Base-by-base conservation (phyloP, 2,329 filamentous ascomycete genomes). In the Trichoderma atrobrunneum region DNA sequence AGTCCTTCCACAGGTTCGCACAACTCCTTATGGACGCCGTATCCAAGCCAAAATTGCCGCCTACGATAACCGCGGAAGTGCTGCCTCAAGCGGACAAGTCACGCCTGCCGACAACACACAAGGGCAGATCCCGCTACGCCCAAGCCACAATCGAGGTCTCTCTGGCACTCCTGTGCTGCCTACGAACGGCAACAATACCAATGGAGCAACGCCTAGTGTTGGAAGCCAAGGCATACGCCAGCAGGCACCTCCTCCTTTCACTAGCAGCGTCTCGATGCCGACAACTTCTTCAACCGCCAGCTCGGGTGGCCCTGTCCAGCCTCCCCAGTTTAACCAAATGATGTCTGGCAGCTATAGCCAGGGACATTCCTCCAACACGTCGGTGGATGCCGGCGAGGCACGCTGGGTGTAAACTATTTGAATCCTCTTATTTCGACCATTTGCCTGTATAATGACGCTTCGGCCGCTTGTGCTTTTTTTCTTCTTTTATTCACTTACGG, bases 11-110 rank as follows among this genome's bases (percentile, higher is more conserved):
- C 86, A 89, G 56, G 97, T 98, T 74, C 93, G 95, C 74, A 91
- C 93, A 77, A 98, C 95, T 56, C 95, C 96, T 5, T 96, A 98
- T 80, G 96, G 96, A 68, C 95, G 96, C 76, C 94, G 96, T 74
- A 97, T 98, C 78, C 91, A 93, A 79, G 92, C 92, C 80, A 98
- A 98, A 87, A 92, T 99, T 72, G 85, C 89, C 75, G 84, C 87
- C 30, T 87, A 87, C 74, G 89, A 91, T 75, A 84, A 81, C 72
- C 84, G 83, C 65, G 82, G 80, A 72, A 82, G 79, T 69, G 80
- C 82, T 71, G 76, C 79, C n/a, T 80, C 79, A 36, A 87, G 84
- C 66, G 86, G 85, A 28, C 86, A 88, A 76, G 81, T 81, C 12
- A 87, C 87, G 18, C 85, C 87, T 2, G 81, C 85, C 16, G 88